Percentiles rank a stretch among this genome's conserved stretches.
Evolutionary conservation across 805 yeast genomes (phyloP).

Genomic region (Metschnikowia bowlesiae): DNA sequence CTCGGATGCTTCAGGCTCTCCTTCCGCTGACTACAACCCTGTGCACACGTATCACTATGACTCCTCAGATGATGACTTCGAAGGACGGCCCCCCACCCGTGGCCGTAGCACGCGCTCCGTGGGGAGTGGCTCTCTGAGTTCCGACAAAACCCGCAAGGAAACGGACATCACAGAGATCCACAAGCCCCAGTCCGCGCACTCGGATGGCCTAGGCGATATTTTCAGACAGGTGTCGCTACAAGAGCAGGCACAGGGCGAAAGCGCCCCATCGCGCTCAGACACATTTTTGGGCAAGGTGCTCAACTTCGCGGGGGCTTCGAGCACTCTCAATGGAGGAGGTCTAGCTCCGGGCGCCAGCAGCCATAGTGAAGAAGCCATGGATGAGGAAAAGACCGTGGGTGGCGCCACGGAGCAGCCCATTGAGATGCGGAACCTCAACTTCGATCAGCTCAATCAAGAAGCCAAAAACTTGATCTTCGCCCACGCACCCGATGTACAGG

Average conservation of each 20-base stretch:
- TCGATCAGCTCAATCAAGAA: constrained; percentile 43
- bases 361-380: constrained; percentile 15
- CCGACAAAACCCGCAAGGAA: constrained; percentile 4
- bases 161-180: constrained; percentile 15
- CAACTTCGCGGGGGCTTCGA: constrained; percentile 21
- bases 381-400: constrained; percentile 21
- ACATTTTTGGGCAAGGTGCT: constrained; percentile 38
- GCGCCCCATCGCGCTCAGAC: constrained; percentile 26
- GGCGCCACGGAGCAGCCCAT: constrained; percentile 31
- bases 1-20: constrained; percentile 3
- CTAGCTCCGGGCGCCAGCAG: constrained; percentile 37
- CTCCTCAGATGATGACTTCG: constrained; percentile 14
- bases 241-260: constrained; percentile 22
- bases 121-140: neutral
- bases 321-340: constrained; percentile 37
- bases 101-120: neutral
- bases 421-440: constrained; percentile 42
- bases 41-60: constrained; percentile 13
- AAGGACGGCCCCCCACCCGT: neutral
- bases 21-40: constrained; percentile 3
- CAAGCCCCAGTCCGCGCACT: constrained; percentile 3
- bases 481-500: constrained; percentile 35
- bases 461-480: constrained; percentile 52
- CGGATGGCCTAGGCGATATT: constrained; percentile 18
- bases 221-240: constrained; percentile 34